A percentile compares a stretch with the other conserved stretches of the same genome.
Evolutionary conservation across 148 eudicot species (phyloP).

Genomic region (Limonium bicolor): DNA sequence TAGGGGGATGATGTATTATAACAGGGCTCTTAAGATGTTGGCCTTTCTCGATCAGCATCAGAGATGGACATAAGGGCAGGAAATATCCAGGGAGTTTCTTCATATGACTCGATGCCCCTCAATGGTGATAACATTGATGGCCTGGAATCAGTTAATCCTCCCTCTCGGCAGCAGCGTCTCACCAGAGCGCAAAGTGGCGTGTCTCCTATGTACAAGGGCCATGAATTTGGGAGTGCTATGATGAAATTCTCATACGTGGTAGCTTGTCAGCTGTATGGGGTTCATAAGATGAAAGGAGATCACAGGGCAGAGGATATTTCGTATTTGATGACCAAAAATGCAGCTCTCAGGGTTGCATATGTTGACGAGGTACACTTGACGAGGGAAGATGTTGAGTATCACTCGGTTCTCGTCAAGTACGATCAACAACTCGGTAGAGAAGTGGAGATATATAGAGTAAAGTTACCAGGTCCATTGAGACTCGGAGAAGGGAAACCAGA

Average conservation of each 20-base stretch:
- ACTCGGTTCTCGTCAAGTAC: conserved; percentile 83
- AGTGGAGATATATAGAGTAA: conserved; percentile 74
- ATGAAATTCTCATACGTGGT: conserved; percentile 92
- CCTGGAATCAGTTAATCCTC: conserved; percentile 9
- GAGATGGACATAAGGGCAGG: conserved; percentile 62
- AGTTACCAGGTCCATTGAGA: conserved; percentile 77
- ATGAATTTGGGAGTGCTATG: conserved; percentile 58
- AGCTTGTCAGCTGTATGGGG: conserved; percentile 78
- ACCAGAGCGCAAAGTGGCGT: conserved; percentile 46
- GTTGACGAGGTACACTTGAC: conserved; percentile 61
- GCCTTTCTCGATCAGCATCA: conserved; percentile 83
- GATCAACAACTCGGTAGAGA: conserved; percentile 61
- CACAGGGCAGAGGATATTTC: conserved; percentile 78
- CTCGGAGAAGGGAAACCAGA: conserved; percentile 96
- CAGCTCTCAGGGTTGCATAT: conserved; percentile 93
- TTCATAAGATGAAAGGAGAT: conserved; percentile 56
- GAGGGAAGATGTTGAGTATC: conserved; percentile 52
- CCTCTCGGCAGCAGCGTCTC: conserved; percentile 27
- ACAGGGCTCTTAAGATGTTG: conserved; percentile 86
- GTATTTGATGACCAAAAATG: conserved; percentile 69
- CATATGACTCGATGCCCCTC: conserved; percentile 30
- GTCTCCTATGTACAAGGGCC: conserved; percentile 45
- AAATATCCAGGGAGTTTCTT: conserved; percentile 39
- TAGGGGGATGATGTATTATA: conserved; percentile 96
- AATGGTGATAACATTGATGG: conserved; percentile 21